phyloP scores from a whole-genome alignment of 73 alveolate species.

The Paramecium biaurelia region DNA sequence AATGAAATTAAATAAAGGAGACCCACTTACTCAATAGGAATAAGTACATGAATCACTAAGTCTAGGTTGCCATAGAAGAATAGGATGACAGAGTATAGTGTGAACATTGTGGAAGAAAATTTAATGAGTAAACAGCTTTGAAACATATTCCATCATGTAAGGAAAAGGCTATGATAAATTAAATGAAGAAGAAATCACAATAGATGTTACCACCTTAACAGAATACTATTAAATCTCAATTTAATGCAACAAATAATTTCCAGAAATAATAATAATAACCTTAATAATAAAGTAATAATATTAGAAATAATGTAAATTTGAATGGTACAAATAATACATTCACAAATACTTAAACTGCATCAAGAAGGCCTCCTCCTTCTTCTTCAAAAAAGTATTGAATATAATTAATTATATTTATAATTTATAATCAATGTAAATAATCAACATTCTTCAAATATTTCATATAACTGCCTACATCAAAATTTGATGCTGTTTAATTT shows the following conservation, averaged over 20 bases:
- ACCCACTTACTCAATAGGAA: background rate
- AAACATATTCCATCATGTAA: constrained; percentile 58
- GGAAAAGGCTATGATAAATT: constrained; percentile 45
- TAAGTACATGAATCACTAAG: background rate
- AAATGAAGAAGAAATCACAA: background rate
- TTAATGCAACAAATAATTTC: background rate
- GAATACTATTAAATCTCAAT: background rate
- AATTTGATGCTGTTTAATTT: background rate
- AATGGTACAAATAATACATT: constrained; percentile 10
- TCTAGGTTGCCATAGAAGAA: constrained; percentile 16
- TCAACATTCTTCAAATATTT: constrained; percentile 33
- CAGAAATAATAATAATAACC: background rate
- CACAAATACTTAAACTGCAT: background rate
- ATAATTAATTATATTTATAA: background rate
- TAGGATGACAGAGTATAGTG: constrained; percentile 62
- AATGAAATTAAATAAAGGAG: constrained; percentile 49
- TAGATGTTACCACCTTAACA: background rate
- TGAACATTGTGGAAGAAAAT: constrained; percentile 64
- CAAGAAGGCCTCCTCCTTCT: constrained; percentile 22
- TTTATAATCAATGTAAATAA: constrained; percentile 11
- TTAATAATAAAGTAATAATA: background rate
- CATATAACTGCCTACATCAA: constrained; percentile 24
- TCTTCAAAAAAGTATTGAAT: background rate
- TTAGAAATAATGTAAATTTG: background rate
- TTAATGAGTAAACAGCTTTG: constrained; percentile 51